phyloP scores from a whole-genome alignment of 129 eudicot species.

The Lactuca saligna region DNA sequence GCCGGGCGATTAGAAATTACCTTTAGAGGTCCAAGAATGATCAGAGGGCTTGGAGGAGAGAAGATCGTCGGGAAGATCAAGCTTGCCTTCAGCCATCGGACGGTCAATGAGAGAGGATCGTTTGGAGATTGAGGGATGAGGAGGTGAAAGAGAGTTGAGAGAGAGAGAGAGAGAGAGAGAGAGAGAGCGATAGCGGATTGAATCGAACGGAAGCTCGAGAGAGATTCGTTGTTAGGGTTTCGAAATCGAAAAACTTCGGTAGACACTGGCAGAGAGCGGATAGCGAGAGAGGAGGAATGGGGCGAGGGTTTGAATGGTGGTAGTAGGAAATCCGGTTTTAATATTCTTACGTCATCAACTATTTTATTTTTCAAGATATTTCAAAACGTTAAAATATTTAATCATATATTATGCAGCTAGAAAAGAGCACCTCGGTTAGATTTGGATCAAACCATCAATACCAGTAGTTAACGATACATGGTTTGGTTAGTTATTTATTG shows the following conservation, averaged over 20 bases:
- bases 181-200: not conserved
- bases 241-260: constrained; percentile 10
- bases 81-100: constrained; percentile 64
- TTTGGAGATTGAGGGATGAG: constrained; percentile 10
- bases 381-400: no score
- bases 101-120: constrained; percentile 41
- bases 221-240: constrained; percentile 25
- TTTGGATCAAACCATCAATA: no score
- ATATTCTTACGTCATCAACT: not conserved
- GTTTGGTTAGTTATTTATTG: no score
- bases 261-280: constrained; percentile 1
- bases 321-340: not conserved
- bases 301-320: constrained; percentile 1
- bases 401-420: no score
- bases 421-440: no score
- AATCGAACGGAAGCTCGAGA: not conserved
- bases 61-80: constrained; percentile 76
- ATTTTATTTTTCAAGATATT: no score
- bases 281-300: not conserved
- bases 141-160: not conserved
- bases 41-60: constrained; percentile 54
- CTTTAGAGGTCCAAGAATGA: constrained; percentile 55
- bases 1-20: constrained; percentile 26
- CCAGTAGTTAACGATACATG: no score
- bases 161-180: no score